Conservation (phyloP, 139 green algal genomes). For the Coccomyxa sp. region DNA sequence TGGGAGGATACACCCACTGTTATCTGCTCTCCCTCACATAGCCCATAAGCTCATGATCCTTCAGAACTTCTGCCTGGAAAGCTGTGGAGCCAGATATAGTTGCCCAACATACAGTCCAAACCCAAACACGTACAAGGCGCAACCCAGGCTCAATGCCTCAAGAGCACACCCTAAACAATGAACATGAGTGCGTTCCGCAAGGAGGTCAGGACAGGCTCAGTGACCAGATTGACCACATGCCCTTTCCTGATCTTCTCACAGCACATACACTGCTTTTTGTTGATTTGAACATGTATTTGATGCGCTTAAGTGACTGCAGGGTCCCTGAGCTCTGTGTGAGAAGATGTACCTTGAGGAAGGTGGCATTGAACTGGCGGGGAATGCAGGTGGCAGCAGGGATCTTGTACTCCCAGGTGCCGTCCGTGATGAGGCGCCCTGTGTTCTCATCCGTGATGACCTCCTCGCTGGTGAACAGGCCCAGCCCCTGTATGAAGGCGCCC, state of each 20-base stretch:
- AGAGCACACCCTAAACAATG: not conserved
- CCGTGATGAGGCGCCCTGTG: constrained; percentile 26
- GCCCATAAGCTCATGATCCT: not conserved
- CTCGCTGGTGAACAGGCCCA: no score
- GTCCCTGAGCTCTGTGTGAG: not conserved
- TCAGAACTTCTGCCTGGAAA: not conserved
- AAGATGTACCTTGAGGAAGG: constrained; percentile 28
- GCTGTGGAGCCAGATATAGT: not conserved
- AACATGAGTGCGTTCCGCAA: not conserved
- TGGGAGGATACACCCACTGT: not conserved
- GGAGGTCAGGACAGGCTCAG: not conserved
- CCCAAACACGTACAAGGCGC: no score
- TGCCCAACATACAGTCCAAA: no score
- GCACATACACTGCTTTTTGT: not conserved
- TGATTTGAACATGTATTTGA: not conserved
- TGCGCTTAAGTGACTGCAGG: not conserved
- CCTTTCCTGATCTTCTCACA: no score
- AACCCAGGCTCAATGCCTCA: no score
- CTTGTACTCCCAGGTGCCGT: constrained; percentile 45
- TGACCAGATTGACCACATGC: not conserved
- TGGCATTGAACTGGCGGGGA: constrained; percentile 34
- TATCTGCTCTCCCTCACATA: not conserved
- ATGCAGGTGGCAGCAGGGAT: constrained; percentile 30
- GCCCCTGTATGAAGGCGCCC: constrained; percentile 33
- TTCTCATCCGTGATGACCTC: constrained; percentile 20